Conservation (phyloP, 2,329 filamentous ascomycete species). For the Cordyceps militaris region DNA sequence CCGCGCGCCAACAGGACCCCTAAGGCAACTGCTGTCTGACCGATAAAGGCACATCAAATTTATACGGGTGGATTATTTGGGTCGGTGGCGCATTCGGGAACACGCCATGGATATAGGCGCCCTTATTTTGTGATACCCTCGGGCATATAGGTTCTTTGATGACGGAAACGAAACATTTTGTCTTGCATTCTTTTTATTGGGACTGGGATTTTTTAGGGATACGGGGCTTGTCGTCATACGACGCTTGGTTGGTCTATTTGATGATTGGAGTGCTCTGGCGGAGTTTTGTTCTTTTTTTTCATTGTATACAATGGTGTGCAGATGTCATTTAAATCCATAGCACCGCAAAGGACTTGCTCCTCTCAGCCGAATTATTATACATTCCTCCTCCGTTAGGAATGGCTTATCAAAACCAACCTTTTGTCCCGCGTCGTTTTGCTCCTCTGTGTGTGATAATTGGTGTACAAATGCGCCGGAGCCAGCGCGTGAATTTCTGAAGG, state of each 20-base stretch:
- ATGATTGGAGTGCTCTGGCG: conserved; percentile 1
- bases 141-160: conserved; percentile 19
- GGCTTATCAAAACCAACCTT: neutral
- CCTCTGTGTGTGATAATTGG: neutral
- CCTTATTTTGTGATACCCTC: conserved; percentile 32
- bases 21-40: conserved; percentile 29
- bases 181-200: conserved; percentile 12
- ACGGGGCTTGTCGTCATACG: neutral
- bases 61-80: conserved; percentile 6
- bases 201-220: neutral
- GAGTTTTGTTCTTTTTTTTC: conserved; percentile 10
- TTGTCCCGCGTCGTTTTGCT: neutral
- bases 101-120: conserved; percentile 6
- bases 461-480: neutral
- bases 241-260: neutral
- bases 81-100: neutral
- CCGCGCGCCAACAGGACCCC: conserved; percentile 26
- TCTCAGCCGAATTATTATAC: conserved; percentile 3
- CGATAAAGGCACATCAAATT: conserved; percentile 8
- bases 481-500: neutral
- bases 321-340: neutral
- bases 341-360: neutral
- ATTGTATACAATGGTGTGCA: conserved; percentile 3
- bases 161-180: conserved; percentile 16
- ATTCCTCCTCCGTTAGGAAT: neutral